Conservation (phyloP, 208 protist genomes). For the Leishmania tropica region DNA sequence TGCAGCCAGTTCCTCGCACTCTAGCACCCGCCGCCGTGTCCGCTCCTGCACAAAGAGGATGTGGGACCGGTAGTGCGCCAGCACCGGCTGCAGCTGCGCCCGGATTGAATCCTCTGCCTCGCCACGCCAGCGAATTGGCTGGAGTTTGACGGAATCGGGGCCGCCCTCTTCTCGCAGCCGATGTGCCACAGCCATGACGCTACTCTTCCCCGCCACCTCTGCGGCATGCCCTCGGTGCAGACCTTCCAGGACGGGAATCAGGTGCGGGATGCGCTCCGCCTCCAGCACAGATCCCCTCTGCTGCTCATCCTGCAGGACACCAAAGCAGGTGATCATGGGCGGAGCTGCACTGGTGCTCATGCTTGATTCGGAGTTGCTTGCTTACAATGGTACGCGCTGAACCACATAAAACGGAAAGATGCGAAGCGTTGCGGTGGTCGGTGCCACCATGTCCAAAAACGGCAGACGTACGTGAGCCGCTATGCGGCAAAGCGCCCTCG, state of each 20-base stretch:
- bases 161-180: slow-evolving; percentile 22
- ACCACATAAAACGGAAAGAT: not conserved
- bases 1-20: slow-evolving; percentile 43
- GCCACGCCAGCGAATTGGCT: slow-evolving; percentile 47
- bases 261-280: slow-evolving; percentile 30
- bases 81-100: slow-evolving; percentile 39
- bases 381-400: too few species aligned
- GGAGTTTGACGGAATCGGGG: slow-evolving; percentile 18
- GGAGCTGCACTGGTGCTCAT: slow-evolving; percentile 15
- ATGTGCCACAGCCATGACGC: slow-evolving; percentile 14
- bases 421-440: too few species aligned
- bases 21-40: slow-evolving; percentile 39
- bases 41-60: slow-evolving; percentile 56
- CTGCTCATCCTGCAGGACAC: slow-evolving; percentile 20
- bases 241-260: slow-evolving; percentile 40
- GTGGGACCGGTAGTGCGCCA: slow-evolving; percentile 56
- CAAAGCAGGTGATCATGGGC: slow-evolving; percentile 27
- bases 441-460: not conserved
- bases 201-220: slow-evolving; percentile 10
- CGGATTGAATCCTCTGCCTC: slow-evolving; percentile 35
- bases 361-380: not conserved
- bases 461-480: not conserved
- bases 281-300: slow-evolving; percentile 5
- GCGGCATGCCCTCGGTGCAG: not conserved
- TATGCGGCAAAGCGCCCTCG: not conserved